A percentile compares a stretch with the other conserved stretches of the same genome.
Conservation (phyloP, 1,284 basidiomycete species). For the Hemileia vastatrix region DNA sequence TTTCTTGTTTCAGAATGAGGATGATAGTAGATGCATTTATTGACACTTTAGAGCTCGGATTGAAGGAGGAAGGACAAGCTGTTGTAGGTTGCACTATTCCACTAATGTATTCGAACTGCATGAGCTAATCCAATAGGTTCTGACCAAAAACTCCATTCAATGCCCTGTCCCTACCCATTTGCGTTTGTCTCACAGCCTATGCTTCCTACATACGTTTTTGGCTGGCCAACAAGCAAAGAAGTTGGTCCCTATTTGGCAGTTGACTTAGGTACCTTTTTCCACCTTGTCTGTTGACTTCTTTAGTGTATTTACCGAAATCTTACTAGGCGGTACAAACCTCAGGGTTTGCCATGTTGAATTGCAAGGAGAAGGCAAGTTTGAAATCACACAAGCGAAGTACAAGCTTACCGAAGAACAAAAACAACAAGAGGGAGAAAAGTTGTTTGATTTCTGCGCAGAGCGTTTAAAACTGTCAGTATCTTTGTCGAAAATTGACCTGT, state of each 20-base stretch:
- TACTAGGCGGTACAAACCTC: conserved; percentile 62
- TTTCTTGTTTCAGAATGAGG: conserved; percentile 23
- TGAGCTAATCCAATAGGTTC: too few species aligned
- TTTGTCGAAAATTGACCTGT: not conserved
- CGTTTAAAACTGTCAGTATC: conserved; percentile 59
- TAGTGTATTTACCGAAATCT: conserved; percentile 23
- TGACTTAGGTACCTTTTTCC: conserved; percentile 62
- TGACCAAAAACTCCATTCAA: not conserved
- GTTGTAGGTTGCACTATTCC: conserved; percentile 58
- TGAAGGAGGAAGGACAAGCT: conserved; percentile 70
- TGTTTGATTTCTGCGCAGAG: conserved; percentile 96
- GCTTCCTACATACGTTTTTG: conserved; percentile 96
- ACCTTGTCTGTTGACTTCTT: not conserved
- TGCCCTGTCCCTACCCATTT: not conserved
- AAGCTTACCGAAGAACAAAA: conserved; percentile 96
- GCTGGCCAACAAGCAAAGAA: conserved; percentile 87
- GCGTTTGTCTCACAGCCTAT: conserved; percentile 55
- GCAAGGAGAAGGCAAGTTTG: conserved; percentile 85
- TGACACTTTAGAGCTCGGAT: conserved; percentile 75
- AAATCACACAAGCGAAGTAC: conserved; percentile 96
- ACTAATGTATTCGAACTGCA: too few species aligned
- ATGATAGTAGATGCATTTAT: conserved; percentile 86
- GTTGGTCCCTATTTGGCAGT: conserved; percentile 82
- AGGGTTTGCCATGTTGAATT: conserved; percentile 93
- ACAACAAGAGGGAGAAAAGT: conserved; percentile 83